Conservation (phyloP, 2,329 filamentous ascomycete species). For the Colletotrichum sp. region DNA sequence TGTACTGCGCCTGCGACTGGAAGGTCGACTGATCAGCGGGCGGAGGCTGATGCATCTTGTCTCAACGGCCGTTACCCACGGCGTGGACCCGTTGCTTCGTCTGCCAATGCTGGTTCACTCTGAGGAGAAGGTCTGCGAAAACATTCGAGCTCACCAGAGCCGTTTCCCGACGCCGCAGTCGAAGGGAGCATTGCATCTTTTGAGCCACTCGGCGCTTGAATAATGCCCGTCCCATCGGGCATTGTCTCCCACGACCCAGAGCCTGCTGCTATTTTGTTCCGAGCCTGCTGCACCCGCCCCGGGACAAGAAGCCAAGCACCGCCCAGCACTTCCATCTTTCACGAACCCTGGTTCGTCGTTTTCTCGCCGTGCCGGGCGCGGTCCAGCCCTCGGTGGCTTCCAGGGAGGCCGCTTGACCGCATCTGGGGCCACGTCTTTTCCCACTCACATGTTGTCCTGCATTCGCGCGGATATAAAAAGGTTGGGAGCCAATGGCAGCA, state of each 20-base stretch:
- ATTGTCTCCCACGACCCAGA: not conserved
- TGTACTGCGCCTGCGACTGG: constrained; percentile 34
- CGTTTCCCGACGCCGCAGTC: not conserved
- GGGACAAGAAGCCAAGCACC: not conserved
- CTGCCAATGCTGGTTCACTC: not conserved
- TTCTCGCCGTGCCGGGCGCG: not conserved
- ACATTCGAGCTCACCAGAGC: not conserved
- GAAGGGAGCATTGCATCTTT: not conserved
- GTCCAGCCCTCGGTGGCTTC: not conserved
- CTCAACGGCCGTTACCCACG: not conserved
- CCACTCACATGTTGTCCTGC: not conserved
- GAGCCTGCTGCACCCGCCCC: not conserved
- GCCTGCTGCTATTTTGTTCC: not conserved
- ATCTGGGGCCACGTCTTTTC: not conserved
- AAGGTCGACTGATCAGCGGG: constrained; percentile 24
- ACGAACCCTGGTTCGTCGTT: not conserved
- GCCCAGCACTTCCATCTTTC: not conserved
- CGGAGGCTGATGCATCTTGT: constrained; percentile 4
- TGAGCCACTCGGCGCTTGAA: not conserved
- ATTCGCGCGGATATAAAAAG: not conserved
- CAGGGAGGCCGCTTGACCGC: constrained; percentile 8
- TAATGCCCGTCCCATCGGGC: not conserved
- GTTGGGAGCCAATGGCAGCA: not conserved
- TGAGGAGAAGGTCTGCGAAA: too few relatives aligned
- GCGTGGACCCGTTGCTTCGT: not conserved